A percentile compares a stretch with the other conserved stretches of the same genome.
These are phyloP conservation scores for Fragaria iinumae DNA, from an alignment of 306 rosid genomes.

Conservation along the genomic window DNA sequence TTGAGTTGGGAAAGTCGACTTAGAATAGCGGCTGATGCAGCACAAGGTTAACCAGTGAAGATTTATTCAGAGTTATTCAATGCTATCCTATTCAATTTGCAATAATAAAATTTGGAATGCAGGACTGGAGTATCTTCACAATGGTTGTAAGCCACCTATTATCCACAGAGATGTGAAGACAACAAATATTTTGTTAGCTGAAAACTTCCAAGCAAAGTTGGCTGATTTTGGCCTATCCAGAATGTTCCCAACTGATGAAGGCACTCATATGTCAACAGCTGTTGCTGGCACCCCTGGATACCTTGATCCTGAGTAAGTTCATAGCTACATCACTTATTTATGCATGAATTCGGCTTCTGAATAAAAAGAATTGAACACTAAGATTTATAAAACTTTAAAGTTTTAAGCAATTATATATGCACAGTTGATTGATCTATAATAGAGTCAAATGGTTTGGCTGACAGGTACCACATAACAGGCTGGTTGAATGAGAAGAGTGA, in stretches of 20 bases:
- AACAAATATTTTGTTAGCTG: constrained; percentile 35
- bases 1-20: constrained; percentile 34
- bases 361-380: background rate
- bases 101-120: background rate
- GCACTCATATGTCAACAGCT: constrained; percentile 28
- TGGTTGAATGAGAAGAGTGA: constrained; percentile 36
- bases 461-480: constrained; percentile 23
- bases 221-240: constrained; percentile 44
- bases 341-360: background rate
- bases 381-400: background rate
- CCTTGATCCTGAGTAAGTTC: constrained; percentile 35
- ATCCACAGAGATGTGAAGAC: constrained; percentile 41
- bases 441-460: background rate
- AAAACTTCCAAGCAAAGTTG: constrained; percentile 32
- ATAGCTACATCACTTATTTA: background rate
- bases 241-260: constrained; percentile 15
- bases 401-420: background rate
- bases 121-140: constrained; percentile 48
- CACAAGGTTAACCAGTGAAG: constrained; percentile 21
- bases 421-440: background rate
- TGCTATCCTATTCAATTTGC: background rate
- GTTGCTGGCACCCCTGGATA: constrained; percentile 37
- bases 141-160: constrained; percentile 48
- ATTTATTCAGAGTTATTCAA: background rate
- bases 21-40: constrained; percentile 33